These are phyloP conservation scores for Metschnikowia similis DNA, from an alignment of 805 yeast species.

Conservation along the genomic window DNA sequence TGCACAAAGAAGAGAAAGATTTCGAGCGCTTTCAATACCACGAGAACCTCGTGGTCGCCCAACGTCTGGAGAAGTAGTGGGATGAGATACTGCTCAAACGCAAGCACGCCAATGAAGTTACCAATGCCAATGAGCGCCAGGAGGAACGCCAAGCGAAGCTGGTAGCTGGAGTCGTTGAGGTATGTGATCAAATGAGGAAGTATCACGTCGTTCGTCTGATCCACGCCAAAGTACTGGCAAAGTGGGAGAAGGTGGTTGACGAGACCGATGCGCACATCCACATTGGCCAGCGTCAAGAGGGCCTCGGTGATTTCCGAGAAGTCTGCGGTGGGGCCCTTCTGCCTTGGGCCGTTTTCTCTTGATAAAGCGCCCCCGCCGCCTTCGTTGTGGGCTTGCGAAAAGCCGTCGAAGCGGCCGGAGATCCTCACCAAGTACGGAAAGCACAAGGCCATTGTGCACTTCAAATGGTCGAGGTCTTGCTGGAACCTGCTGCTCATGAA, in stretches of 20 bases:
- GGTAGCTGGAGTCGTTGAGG: conserved; percentile 70
- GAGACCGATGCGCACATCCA: conserved; percentile 65
- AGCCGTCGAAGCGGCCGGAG: conserved; percentile 47
- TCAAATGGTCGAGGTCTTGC: conserved; percentile 28
- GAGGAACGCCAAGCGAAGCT: conserved; percentile 67
- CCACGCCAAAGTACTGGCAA: conserved; percentile 80
- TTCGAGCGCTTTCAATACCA: conserved; percentile 63
- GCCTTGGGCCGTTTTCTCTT: too few species aligned
- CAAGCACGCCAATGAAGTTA: conserved; percentile 72
- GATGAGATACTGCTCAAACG: conserved; percentile 81
- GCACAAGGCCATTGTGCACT: conserved; percentile 67
- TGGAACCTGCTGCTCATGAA: conserved; percentile 25
- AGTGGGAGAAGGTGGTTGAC: conserved; percentile 69
- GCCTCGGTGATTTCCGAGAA: conserved; percentile 64
- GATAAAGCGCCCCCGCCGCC: neutral
- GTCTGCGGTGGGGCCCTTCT: conserved; percentile 19
- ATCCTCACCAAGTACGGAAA: conserved; percentile 67
- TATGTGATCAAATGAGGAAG: conserved; percentile 89
- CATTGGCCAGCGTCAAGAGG: conserved; percentile 64
- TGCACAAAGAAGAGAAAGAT: conserved; percentile 32
- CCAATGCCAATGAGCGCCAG: conserved; percentile 69
- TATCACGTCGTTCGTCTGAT: conserved; percentile 82
- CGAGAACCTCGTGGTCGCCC: conserved; percentile 78
- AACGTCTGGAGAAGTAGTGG: conserved; percentile 83
- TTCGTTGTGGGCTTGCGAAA: conserved; percentile 17